Conservation (phyloP, 148 eudicot species). For the Arctostaphylos glauca region DNA sequence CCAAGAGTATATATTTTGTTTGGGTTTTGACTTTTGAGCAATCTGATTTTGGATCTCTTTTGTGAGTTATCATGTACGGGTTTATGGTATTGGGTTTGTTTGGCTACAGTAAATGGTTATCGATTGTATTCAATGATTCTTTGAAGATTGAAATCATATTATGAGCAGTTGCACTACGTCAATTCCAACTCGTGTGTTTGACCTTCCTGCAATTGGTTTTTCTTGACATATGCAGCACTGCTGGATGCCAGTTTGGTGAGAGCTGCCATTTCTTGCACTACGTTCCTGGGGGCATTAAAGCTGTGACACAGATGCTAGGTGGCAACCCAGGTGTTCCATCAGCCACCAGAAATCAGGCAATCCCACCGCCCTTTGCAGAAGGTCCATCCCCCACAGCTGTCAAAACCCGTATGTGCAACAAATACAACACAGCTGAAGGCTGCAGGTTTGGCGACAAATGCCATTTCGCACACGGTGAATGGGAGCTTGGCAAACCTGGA, state of each 20-base stretch:
- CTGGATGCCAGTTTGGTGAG: slow-evolving; percentile 22
- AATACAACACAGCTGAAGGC: slow-evolving; percentile 19
- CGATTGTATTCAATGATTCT: too few relatives aligned
- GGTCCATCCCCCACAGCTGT: neutral
- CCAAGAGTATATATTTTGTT: too few relatives aligned
- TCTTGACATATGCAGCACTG: slow-evolving; percentile 12
- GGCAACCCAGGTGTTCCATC: neutral
- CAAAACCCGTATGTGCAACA: slow-evolving; percentile 14
- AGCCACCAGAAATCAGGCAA: neutral
- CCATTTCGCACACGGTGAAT: slow-evolving; percentile 19
- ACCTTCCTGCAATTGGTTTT: neutral
- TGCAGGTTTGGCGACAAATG: slow-evolving; percentile 23
- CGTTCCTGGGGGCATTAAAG: slow-evolving; percentile 18
- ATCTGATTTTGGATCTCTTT: too few relatives aligned
- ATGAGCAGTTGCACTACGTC: neutral
- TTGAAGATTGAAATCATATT: neutral
- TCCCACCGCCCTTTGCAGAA: slow-evolving; percentile 11
- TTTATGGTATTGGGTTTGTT: too few relatives aligned
- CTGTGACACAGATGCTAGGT: slow-evolving; percentile 17
- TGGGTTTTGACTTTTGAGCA: too few relatives aligned
- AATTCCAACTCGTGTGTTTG: neutral
- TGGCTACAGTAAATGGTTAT: too few relatives aligned
- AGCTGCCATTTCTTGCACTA: slow-evolving; percentile 19
- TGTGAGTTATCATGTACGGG: too few relatives aligned
- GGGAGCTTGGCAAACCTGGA: slow-evolving; percentile 15